These are phyloP conservation scores for Euptelea pleiosperma DNA, from an alignment of 164 flowering plant species.

Conservation along the genomic window DNA sequence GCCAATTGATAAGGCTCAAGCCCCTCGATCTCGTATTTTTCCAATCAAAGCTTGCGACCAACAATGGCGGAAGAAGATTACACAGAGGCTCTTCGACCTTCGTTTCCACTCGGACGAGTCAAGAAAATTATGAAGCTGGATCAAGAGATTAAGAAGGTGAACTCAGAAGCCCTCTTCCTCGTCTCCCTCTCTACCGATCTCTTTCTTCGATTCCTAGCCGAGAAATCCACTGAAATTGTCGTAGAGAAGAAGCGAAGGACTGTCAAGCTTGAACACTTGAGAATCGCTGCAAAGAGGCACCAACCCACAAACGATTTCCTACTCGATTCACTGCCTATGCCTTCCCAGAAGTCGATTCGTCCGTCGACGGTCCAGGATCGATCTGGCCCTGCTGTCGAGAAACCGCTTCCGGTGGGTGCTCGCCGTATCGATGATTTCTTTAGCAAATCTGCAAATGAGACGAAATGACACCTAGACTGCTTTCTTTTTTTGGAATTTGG, in stretches of 20 bases:
- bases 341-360: slow-evolving; percentile 29
- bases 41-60: too few species aligned
- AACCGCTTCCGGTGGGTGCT: slow-evolving; percentile 44
- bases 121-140: slow-evolving; percentile 81
- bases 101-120: slow-evolving; percentile 57
- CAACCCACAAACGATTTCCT: slow-evolving; percentile 77
- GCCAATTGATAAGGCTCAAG: too few species aligned
- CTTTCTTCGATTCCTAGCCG: slow-evolving; percentile 72
- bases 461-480: too few species aligned
- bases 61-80: slow-evolving; percentile 35
- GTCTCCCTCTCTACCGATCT: slow-evolving; percentile 60
- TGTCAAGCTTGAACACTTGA: slow-evolving; percentile 58
- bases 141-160: slow-evolving; percentile 62
- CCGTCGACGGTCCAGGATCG: slow-evolving; percentile 17
- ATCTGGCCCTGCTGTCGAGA: slow-evolving; percentile 25
- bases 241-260: slow-evolving; percentile 69
- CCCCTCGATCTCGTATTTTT: too few species aligned
- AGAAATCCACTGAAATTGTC: slow-evolving; percentile 50
- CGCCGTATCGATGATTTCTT: slow-evolving; percentile 73
- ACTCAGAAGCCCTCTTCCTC: slow-evolving; percentile 69
- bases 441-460: slow-evolving; percentile 30
- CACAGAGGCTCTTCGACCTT: slow-evolving; percentile 17
- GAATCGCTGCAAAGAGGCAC: slow-evolving; percentile 62
- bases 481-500: too few species aligned
- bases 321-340: slow-evolving; percentile 71